These are phyloP conservation scores for Quercus phellos DNA, from an alignment of 331 rosid genomes.

Conservation along the genomic window DNA sequence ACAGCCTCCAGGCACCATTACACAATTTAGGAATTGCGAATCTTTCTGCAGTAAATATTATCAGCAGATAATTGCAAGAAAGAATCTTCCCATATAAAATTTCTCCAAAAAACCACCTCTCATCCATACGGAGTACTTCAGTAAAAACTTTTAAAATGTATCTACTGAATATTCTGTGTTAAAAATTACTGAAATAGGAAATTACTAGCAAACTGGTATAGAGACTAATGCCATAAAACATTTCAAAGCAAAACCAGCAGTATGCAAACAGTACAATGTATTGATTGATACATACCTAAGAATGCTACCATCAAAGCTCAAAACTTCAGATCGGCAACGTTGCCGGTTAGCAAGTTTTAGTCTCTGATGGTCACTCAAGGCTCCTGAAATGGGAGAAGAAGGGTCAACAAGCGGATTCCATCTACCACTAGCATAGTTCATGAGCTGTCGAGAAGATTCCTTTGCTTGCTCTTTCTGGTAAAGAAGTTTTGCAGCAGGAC, in stretches of 20 bases:
- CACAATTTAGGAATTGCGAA: not conserved
- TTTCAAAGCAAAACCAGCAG: not conserved
- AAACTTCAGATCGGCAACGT: slow-evolving; percentile 64
- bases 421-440: slow-evolving; percentile 78
- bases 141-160: not conserved
- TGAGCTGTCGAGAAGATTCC: slow-evolving; percentile 51
- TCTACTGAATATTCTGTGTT: not conserved
- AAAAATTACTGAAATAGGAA: not conserved
- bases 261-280: slow-evolving; percentile 14
- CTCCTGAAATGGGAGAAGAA: slow-evolving; percentile 84
- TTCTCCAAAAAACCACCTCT: not conserved
- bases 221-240: not conserved
- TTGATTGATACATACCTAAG: slow-evolving; percentile 57
- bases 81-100: not conserved
- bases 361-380: slow-evolving; percentile 56
- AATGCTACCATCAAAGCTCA: slow-evolving; percentile 87
- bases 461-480: slow-evolving; percentile 71
- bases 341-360: slow-evolving; percentile 69
- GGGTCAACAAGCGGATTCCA: slow-evolving; percentile 83
- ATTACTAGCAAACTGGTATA: not conserved
- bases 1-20: not conserved
- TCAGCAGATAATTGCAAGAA: not conserved
- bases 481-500: slow-evolving; percentile 78
- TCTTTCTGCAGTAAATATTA: not conserved
- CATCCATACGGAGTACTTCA: not conserved